phyloP scores from a whole-genome alignment of 371 early-diverging fungal species.

The Mucor mucedo region DNA sequence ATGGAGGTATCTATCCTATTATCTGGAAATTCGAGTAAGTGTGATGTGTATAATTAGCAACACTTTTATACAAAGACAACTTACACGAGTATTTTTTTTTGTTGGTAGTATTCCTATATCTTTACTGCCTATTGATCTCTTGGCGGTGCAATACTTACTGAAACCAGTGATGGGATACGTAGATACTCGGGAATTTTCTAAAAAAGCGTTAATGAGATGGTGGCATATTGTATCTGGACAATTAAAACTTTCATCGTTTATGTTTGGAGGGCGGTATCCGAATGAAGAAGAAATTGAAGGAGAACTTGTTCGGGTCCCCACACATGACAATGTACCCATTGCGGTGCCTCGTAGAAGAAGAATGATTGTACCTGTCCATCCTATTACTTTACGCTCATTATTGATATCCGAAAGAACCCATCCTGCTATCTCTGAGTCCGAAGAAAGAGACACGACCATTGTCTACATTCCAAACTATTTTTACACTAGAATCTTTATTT shows the following conservation, averaged over 20 bases:
- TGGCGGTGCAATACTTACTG: conserved; percentile 67
- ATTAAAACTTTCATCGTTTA: conserved; percentile 73
- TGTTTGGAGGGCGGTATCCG: conserved; percentile 69
- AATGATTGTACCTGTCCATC: conserved; percentile 71
- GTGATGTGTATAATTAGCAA: background rate
- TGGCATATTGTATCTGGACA: conserved; percentile 64
- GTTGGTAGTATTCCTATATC: conserved; percentile 63
- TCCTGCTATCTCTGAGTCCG: conserved; percentile 48
- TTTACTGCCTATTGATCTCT: conserved; percentile 74
- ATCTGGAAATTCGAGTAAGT: conserved; percentile 33
- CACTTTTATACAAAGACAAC: background rate
- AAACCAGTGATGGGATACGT: conserved; percentile 60
- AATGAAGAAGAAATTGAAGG: conserved; percentile 73
- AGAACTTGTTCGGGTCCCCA: conserved; percentile 63
- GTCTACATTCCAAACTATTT: conserved; percentile 68
- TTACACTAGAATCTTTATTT: conserved; percentile 43
- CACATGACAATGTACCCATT: conserved; percentile 63
- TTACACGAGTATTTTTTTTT: background rate
- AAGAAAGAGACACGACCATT: conserved; percentile 47
- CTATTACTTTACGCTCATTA: conserved; percentile 52
- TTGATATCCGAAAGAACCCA: conserved; percentile 57
- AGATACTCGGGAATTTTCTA: conserved; percentile 51
- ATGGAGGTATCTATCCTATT: conserved; percentile 27
- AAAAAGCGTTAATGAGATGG: conserved; percentile 58
- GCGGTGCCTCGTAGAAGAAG: conserved; percentile 55